phyloP scores from a whole-genome alignment of 2,329 filamentous ascomycete genomes.

The Alternaria burnsii region DNA sequence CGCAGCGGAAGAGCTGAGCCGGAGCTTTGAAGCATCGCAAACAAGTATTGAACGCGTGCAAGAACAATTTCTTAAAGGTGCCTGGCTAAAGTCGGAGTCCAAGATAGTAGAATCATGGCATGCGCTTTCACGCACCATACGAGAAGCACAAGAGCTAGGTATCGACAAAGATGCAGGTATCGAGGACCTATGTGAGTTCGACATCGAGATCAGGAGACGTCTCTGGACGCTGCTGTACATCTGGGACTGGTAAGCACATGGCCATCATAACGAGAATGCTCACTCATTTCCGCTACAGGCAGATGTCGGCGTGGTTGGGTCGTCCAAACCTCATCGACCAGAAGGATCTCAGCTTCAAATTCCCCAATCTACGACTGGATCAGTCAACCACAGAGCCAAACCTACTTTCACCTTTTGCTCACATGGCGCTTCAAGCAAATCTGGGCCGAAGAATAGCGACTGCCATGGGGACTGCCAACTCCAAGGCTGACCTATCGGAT shows the following conservation, averaged over 20 bases:
- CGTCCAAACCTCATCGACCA: slow-evolving; percentile 57
- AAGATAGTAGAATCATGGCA: slow-evolving; percentile 61
- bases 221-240: slow-evolving; percentile 58
- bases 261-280: background rate
- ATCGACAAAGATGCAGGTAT: slow-evolving; percentile 53
- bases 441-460: slow-evolving; percentile 46
- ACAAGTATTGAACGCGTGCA: slow-evolving; percentile 59
- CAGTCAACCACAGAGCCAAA: slow-evolving; percentile 44
- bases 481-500: slow-evolving; percentile 24
- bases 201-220: slow-evolving; percentile 58
- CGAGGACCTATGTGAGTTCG: slow-evolving; percentile 54
- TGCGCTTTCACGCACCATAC: slow-evolving; percentile 54
- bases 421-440: slow-evolving; percentile 54
- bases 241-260: slow-evolving; percentile 57
- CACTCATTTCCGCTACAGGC: slow-evolving; percentile 27
- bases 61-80: slow-evolving; percentile 59
- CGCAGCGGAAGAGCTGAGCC: slow-evolving; percentile 56
- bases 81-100: slow-evolving; percentile 59
- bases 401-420: slow-evolving; percentile 55
- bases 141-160: slow-evolving; percentile 59
- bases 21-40: slow-evolving; percentile 54
- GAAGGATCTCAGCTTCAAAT: slow-evolving; percentile 49
- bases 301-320: slow-evolving; percentile 56
- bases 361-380: slow-evolving; percentile 54
- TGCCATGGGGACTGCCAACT: slow-evolving; percentile 30